Percentiles rank a stretch among this genome's conserved stretches.
phyloP scores from a whole-genome alignment of 1,284 basidiomycete species.

The Trichosporon sp. region DNA sequence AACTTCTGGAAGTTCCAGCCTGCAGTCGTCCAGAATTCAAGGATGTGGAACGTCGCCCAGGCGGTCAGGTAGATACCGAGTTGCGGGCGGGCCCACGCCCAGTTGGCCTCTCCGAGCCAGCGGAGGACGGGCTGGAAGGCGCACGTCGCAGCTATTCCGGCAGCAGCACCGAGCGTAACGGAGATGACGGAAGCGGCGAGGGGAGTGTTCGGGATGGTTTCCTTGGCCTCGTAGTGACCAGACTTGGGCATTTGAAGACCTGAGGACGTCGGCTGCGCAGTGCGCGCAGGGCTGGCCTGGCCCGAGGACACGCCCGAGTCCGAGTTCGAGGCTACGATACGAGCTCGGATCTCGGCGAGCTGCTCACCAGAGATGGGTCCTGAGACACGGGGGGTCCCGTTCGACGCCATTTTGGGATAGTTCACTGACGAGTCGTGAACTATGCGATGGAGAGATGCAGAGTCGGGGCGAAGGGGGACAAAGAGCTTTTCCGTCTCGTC shows the following conservation, averaged over 20 bases:
- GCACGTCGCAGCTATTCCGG: slow-evolving; percentile 49
- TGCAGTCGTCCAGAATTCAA: slow-evolving; percentile 92
- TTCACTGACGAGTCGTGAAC: background rate
- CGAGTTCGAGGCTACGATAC: background rate
- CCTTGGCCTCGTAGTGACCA: slow-evolving; percentile 56
- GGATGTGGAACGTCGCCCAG: slow-evolving; percentile 87
- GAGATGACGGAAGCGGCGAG: slow-evolving; percentile 71
- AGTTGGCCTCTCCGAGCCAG: slow-evolving; percentile 48
- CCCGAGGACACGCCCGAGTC: background rate
- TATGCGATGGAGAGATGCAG: background rate
- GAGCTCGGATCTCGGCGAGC: slow-evolving; percentile 14
- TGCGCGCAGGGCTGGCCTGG: background rate
- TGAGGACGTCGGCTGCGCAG: background rate
- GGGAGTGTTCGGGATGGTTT: slow-evolving; percentile 79
- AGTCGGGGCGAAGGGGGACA: background rate
- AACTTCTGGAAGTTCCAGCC: slow-evolving; percentile 93
- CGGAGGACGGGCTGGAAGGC: slow-evolving; percentile 59
- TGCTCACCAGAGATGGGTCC: slow-evolving; percentile 2
- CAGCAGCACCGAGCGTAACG: slow-evolving; percentile 66
- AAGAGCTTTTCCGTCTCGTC: background rate
- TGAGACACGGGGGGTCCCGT: slow-evolving; percentile 5
- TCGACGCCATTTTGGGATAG: background rate
- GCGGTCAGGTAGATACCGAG: slow-evolving; percentile 78
- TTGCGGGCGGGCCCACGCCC: slow-evolving; percentile 70
- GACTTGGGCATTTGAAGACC: slow-evolving; percentile 23